Base-by-base conservation (phyloP, 495 filamentous ascomycete species). In the Penicillium soppii region DNA sequence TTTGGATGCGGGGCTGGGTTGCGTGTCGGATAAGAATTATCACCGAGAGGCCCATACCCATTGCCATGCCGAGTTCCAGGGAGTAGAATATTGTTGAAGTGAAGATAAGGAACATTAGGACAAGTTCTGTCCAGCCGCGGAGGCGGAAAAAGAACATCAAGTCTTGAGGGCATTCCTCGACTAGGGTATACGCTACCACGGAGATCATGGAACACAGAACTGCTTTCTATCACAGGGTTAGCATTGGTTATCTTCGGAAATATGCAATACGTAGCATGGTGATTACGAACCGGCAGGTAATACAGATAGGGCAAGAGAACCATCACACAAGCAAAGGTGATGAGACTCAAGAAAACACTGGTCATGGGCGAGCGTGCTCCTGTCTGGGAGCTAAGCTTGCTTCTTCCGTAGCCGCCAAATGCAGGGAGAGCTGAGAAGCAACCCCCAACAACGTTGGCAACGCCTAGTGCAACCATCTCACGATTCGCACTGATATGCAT, bases 361-460 rank as follows among this genome's bases (percentile, higher is more conserved):
- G 85, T 89, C 88, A 99, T 91, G 1, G 92, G 94, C 13, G 90
- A 97, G 53, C 84, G 87, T 20, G 92, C 94, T 38, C 94, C 94
- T 0, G 94, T 97, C 21, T 86, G 84, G 32, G 85, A 82, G 65
- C 97, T 99, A 54, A 97, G 88, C 61, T 97, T 99, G 71, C 90
- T 95, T 59, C 94, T 80, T 23, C 92, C 94, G 62, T 99, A 99
- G 1, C 94, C 94, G 12, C 94, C 94, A 75, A 97, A 99, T 1
- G 90, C 91, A 8, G 94, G 94, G 5, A 99, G 75, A 7, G 88
- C 82, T 79, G 88, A 88, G 68, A 97, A 99, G 59, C 90, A 89
- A 1, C 89, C 86, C n/a, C 92, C 92, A 5, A 92, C 68, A 9
- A 97, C 64, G 63, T 99, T 99, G 5, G 95, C 91, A 7, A 88